Base-by-base conservation (phyloP, 805 yeast species). In the Saccharomyces eubayanus region DNA sequence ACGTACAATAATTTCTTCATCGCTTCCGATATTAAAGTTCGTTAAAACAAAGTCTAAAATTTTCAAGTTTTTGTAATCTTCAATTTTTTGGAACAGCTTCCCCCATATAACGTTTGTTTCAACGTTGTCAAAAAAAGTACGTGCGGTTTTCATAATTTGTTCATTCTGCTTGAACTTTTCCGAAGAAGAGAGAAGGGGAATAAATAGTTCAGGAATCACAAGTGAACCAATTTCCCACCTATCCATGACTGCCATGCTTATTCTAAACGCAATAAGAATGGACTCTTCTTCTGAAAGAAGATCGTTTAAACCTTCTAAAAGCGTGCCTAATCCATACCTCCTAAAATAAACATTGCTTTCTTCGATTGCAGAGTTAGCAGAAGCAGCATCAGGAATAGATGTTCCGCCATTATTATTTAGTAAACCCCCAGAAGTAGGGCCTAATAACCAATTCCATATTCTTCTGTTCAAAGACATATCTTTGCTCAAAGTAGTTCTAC, bases 381-480 rank as follows among this genome's bases (percentile, higher is more conserved):
- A 55, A 5, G 45, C 36, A 28, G 20, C 31, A n/a, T 43, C 48
- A 6, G 5, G 10, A 20, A 16, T 27, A 5, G 3, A 27, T 2
- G 46, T 24, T 16, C 11, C 29, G 21, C 45, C 36, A 28, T 46
- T 84, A 89, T 31, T 14, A 47, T 16, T 46, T 47, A 47, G 11
- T 20, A 28, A 28, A 14, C 20, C 3, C 20, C 21, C 53, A 2
- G 52, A 53, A 3, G 61, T 29, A 1, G 96, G 94, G 0, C 98
- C 97, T 29, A 92, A 69, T 6, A 94, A 72, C 96, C 97, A 94
- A 55, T 79, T 84, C 97, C 98, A 91, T 21, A 94, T 75, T 62
- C 99, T 78, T 69, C 99, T 78, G 68, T 94, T 94, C 55, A 94
- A 76, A 8, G 97, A 89, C 97, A 94, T 89, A 68, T 94, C 99